Base-by-base conservation (phyloP, 257 asterid species). In the Linderniella brevidens region DNA sequence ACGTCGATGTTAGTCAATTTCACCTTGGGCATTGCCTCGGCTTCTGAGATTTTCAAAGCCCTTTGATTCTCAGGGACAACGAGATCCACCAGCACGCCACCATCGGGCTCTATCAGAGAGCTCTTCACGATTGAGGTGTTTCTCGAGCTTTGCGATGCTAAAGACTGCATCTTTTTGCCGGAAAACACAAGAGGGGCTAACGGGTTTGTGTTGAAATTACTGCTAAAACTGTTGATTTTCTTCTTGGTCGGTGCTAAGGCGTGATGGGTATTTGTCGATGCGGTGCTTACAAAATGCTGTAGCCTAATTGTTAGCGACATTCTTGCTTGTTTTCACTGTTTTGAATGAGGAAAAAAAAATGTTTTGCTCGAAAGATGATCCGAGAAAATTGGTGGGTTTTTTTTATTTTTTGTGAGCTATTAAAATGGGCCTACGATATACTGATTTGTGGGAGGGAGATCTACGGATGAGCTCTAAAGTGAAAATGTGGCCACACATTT, bases 41-140 rank as follows among this genome's bases (percentile, higher is more conserved):
- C 82, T 57, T 69, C 92, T 8, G 50, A 44, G 46, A 70, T 19
- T 60, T 59, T 71, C 4, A 47, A 53, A 38, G 46, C 69, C 68
- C 74, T 63, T 45, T 63, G 53, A 52, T 35, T 52, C 68, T 69
- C 92, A 1, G 84, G 75, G 65, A 79, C 82, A 49, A 78, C 76
- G 53, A 78, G 92, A 71, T 82, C 77, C 66, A 82, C 76, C 74
- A 82, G 45, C 1, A 69, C 55, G 29, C 92, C 94, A 38, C 94
- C 94, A 62, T 82, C 94, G 5, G 69, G 36, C 17, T 53, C 5
- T 17, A 6, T 8, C 61, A 18, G 46, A 51, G 58, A 37, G 41
- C 29, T n/a, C 73, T 36, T 14, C 64, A 58, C 50, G 50, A 56
- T 37, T 37, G 40, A 6, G 40, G 11, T 37, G 40, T 6, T 6